Evolutionary conservation across 768 basidiomycete species (phyloP).

Genomic region (Russula emetica): DNA sequence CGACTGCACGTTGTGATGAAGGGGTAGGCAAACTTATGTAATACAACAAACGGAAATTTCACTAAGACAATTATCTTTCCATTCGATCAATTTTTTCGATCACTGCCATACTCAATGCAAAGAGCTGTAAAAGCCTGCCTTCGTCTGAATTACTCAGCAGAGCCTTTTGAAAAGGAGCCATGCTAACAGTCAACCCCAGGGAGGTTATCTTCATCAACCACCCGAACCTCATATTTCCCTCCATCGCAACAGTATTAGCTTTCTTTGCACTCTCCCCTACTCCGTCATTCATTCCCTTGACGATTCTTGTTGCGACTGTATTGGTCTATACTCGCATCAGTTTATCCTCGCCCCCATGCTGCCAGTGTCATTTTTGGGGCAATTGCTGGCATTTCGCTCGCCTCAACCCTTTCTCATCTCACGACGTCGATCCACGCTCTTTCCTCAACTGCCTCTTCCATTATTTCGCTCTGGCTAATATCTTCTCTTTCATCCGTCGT

Average conservation of each 20-base stretch:
- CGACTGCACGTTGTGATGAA: no score
- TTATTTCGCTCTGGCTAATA: slow-evolving; percentile 43
- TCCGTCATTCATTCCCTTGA: slow-evolving; percentile 33
- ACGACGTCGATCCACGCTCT: slow-evolving; percentile 44
- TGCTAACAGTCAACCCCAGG: slow-evolving; percentile 1
- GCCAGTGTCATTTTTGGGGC: slow-evolving; percentile 20
- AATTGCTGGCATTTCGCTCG: slow-evolving; percentile 30
- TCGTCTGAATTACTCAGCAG: background rate
- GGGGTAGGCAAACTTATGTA: no score
- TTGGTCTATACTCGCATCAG: slow-evolving; percentile 30
- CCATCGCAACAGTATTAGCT: slow-evolving; percentile 5
- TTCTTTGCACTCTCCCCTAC: slow-evolving; percentile 32
- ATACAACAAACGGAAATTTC: no score
- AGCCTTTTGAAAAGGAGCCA: background rate
- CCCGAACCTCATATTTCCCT: slow-evolving; percentile 21
- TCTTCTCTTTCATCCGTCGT: slow-evolving; percentile 42
- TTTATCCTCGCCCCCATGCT: slow-evolving; percentile 24
- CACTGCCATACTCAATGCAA: no score
- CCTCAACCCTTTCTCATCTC: slow-evolving; percentile 31
- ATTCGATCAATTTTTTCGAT: no score
- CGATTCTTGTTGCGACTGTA: slow-evolving; percentile 32
- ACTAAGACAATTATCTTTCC: no score
- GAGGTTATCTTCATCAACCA: slow-evolving; percentile 23
- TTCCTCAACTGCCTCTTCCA: slow-evolving; percentile 47
- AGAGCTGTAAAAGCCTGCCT: no score